Conservation (phyloP, 192 early-diverging fungal genomes). For the Thamnidium elegans region DNA sequence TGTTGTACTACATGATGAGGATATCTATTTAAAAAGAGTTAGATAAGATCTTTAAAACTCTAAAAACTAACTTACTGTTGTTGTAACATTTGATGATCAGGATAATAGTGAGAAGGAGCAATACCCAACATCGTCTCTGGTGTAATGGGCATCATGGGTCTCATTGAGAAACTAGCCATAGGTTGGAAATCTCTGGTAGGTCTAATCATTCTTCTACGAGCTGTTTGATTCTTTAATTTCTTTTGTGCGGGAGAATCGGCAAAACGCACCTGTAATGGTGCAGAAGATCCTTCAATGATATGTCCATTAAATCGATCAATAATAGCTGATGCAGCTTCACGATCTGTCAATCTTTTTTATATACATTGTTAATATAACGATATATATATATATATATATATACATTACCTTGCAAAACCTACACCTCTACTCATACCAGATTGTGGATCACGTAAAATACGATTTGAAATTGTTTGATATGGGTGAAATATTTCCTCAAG, state of each 20-base stretch:
- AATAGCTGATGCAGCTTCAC: constrained; percentile 59
- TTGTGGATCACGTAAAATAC: constrained; percentile 69
- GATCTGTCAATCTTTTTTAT: constrained; percentile 58
- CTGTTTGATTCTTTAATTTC: constrained; percentile 64
- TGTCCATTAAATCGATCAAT: constrained; percentile 68
- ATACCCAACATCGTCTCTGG: constrained; percentile 50
- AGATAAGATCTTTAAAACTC: neutral
- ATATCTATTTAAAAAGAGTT: neutral
- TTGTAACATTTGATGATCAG: constrained; percentile 2
- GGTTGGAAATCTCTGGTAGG: constrained; percentile 37
- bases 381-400: neutral
- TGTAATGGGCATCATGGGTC: constrained; percentile 40
- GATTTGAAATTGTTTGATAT: constrained; percentile 63
- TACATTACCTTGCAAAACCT: constrained; percentile 66
- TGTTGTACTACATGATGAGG: constrained; percentile 5
- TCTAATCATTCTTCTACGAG: constrained; percentile 41
- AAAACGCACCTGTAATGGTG: constrained; percentile 72
- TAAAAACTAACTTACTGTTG: constrained; percentile 4
- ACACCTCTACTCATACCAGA: constrained; percentile 71
- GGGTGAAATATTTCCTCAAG: constrained; percentile 65
- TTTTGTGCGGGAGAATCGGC: constrained; percentile 80
- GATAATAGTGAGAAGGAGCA: constrained; percentile 23
- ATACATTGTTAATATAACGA: neutral
- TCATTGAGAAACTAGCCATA: constrained; percentile 26
- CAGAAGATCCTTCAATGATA: constrained; percentile 54